A percentile compares a stretch with the other conserved stretches of the same genome.
Conservation (phyloP, 2,329 filamentous ascomycete species). For the Aureobasidium sp. region DNA sequence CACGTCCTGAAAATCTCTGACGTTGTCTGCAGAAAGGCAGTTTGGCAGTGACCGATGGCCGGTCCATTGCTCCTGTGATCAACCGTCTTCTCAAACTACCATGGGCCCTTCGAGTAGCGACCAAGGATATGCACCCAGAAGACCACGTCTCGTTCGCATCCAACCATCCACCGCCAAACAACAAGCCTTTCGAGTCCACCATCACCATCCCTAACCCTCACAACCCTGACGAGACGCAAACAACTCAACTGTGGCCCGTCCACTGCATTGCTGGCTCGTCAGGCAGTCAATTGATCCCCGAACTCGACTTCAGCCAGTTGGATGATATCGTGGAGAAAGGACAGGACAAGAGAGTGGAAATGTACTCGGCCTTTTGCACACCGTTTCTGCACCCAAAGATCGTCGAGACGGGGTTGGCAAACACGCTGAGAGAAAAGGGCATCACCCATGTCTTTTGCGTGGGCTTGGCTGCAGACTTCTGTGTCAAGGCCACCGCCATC, state of each 20-base stretch:
- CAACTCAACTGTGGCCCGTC: conserved; percentile 69
- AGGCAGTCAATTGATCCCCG: conserved; percentile 65
- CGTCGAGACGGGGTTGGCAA: conserved; percentile 53
- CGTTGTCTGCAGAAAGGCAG: conserved; percentile 55
- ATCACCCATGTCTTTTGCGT: conserved; percentile 78
- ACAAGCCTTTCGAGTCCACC: conserved; percentile 57
- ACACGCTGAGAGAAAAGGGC: conserved; percentile 44
- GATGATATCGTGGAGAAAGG: conserved; percentile 71
- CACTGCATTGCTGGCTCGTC: conserved; percentile 73
- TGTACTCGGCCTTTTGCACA: conserved; percentile 88
- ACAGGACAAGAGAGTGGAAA: conserved; percentile 63
- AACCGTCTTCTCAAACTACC: conserved; percentile 65
- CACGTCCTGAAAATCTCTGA: not conserved
- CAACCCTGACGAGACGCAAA: conserved; percentile 55
- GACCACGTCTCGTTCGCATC: conserved; percentile 82
- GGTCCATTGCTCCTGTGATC: conserved; percentile 59
- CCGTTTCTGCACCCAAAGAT: conserved; percentile 58
- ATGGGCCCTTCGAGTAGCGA: conserved; percentile 59
- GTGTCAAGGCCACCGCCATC: conserved; percentile 71
- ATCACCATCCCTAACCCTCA: conserved; percentile 58
- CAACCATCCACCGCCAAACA: conserved; percentile 58
- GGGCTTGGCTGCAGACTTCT: conserved; percentile 82
- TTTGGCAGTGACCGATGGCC: conserved; percentile 70
- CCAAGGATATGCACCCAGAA: conserved; percentile 82
- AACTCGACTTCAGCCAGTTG: conserved; percentile 54